Evolutionary conservation across 2,329 filamentous ascomycete species (phyloP).

Genomic region (Shiraia bambusicola): DNA sequence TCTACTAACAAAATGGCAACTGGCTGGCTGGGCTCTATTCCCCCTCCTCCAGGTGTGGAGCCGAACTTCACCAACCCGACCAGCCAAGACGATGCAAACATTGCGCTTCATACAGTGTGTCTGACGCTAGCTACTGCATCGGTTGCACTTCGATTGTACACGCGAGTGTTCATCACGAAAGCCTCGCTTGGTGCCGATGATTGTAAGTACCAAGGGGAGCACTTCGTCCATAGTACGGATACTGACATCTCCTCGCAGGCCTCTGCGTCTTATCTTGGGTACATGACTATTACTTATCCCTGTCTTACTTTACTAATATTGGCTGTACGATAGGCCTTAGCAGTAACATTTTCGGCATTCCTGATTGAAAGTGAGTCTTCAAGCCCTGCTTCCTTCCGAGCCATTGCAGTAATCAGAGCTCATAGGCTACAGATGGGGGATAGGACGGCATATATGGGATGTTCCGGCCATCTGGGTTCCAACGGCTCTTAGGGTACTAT

Average conservation of each 20-base stretch:
- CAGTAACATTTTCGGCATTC: too few relatives aligned
- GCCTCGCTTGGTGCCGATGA: neutral
- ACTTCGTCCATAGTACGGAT: too few relatives aligned
- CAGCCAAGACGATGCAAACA: neutral
- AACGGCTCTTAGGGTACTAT: neutral
- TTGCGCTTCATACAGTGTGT: neutral
- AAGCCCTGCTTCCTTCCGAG: too few relatives aligned
- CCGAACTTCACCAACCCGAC: conserved; percentile 4
- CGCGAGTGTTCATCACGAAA: neutral
- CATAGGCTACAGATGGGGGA: neutral
- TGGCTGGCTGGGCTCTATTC: neutral
- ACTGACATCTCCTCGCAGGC: too few relatives aligned
- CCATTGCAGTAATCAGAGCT: too few relatives aligned
- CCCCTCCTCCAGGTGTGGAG: conserved; percentile 1
- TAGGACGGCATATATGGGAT: conserved; percentile 3
- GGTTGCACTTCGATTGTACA: neutral
- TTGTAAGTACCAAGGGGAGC: neutral
- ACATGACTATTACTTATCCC: too few relatives aligned
- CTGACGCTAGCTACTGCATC: neutral
- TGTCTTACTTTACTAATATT: too few relatives aligned
- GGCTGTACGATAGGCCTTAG: too few relatives aligned
- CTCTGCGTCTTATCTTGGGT: too few relatives aligned
- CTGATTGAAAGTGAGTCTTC: too few relatives aligned
- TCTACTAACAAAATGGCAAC: neutral
- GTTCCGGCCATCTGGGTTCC: neutral